phyloP scores from a whole-genome alignment of 78 protist species.

The Cavenderia fasciculata region DNA sequence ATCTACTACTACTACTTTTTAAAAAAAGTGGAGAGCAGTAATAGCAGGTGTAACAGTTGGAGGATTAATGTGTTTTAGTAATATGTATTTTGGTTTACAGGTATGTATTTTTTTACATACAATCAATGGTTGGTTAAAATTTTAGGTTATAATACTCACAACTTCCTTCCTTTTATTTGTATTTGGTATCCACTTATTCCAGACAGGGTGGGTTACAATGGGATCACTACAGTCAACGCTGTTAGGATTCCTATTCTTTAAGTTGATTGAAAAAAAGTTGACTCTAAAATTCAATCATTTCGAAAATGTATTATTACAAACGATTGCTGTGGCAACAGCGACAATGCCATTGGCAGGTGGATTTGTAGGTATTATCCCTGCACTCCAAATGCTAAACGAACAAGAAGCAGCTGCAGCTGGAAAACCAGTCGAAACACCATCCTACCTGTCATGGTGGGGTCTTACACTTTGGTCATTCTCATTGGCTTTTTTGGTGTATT shows the following conservation, averaged over 20 bases:
- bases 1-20: neutral
- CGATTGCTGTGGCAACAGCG: conserved; percentile 86
- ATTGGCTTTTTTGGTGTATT: conserved; percentile 88
- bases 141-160: too few relatives aligned
- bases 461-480: conserved; percentile 78
- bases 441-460: conserved; percentile 64
- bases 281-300: conserved; percentile 38
- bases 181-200: too few relatives aligned
- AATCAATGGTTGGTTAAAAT: neutral
- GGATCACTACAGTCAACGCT: conserved; percentile 73
- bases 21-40: conserved; percentile 32
- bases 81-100: conserved; percentile 83
- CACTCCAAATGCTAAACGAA: conserved; percentile 25
- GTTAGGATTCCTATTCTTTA: conserved; percentile 73
- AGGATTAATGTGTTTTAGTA: conserved; percentile 82
- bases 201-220: conserved; percentile 86
- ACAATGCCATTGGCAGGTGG: conserved; percentile 90
- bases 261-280: conserved; percentile 15
- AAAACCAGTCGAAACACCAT: neutral
- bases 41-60: conserved; percentile 61
- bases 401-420: neutral
- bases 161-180: too few relatives aligned
- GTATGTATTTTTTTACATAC: too few relatives aligned
- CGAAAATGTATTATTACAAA: conserved; percentile 79
- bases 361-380: conserved; percentile 82